Evolutionary conservation across 2,329 filamentous ascomycete genomes (phyloP).

Genomic region (Dendryphion nanum): DNA sequence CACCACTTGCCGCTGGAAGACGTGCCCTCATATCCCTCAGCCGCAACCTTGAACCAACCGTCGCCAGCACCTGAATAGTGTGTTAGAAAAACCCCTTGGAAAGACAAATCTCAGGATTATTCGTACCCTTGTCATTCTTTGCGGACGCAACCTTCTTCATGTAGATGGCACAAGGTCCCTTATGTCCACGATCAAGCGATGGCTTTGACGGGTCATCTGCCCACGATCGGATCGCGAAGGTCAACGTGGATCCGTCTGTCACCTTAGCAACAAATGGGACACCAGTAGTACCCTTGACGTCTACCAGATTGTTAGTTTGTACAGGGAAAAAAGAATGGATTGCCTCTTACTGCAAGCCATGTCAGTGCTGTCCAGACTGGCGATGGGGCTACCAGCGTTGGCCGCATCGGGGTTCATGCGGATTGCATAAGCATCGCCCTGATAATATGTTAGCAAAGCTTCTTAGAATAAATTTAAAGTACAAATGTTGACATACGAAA

Average conservation of each 20-base stretch:
- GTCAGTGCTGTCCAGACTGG: conserved; percentile 56
- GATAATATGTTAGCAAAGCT: conserved; percentile 16
- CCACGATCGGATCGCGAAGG: conserved; percentile 65
- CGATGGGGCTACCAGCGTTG: conserved; percentile 58
- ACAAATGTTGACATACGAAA: conserved; percentile 18
- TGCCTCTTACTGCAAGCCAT: conserved; percentile 67
- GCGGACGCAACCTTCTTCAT: conserved; percentile 67
- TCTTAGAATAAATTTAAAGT: not conserved
- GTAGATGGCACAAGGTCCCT: conserved; percentile 71
- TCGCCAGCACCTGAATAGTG: conserved; percentile 45
- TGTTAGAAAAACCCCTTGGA: conserved; percentile 5
- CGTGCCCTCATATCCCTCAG: conserved; percentile 62
- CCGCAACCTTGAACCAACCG: conserved; percentile 79
- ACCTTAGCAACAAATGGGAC: conserved; percentile 49
- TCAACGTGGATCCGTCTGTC: conserved; percentile 56
- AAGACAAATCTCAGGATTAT: not conserved
- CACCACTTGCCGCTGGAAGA: conserved; percentile 59
- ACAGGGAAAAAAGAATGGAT: not conserved
- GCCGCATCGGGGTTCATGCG: conserved; percentile 59
- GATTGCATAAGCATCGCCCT: conserved; percentile 71
- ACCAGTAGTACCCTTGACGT: conserved; percentile 48
- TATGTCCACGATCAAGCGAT: conserved; percentile 60
- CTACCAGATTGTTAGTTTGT: conserved; percentile 27
- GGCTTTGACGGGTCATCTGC: conserved; percentile 56
- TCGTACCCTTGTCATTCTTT: conserved; percentile 45